Percentiles rank a stretch among this genome's conserved stretches.
Conservation (phyloP, 441 rosid genomes). For the Syzygium syzygioides region DNA sequence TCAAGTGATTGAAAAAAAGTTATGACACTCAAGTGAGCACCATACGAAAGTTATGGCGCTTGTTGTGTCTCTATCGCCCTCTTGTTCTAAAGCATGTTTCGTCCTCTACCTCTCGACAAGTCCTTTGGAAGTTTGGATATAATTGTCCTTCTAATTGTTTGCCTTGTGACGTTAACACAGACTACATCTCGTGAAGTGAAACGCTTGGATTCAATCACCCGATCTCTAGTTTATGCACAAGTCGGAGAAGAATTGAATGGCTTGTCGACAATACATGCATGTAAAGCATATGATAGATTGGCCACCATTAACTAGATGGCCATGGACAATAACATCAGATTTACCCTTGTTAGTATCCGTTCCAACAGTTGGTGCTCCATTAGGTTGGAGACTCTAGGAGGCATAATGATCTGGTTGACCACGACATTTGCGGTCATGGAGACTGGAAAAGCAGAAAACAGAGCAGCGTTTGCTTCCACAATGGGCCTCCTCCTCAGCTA, state of each 20-base stretch:
- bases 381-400: conserved; percentile 81
- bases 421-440: conserved; percentile 93
- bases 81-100: background rate
- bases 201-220: conserved; percentile 75
- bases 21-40: background rate
- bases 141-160: background rate
- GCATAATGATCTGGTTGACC: conserved; percentile 89
- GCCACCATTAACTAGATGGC: conserved; percentile 72
- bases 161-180: conserved; percentile 36
- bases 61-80: background rate
- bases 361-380: conserved; percentile 87
- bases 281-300: conserved; percentile 87
- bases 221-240: conserved; percentile 94
- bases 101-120: background rate
- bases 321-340: conserved; percentile 83
- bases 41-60: fast-evolving
- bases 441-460: conserved; percentile 71
- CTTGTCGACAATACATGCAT: conserved; percentile 73
- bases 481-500: conserved; percentile 95
- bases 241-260: conserved; percentile 94
- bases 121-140: background rate
- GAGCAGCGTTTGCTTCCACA: conserved; percentile 70
- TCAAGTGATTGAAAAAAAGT: background rate
- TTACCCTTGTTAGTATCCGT: conserved; percentile 64
- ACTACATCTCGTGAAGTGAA: conserved; percentile 92